Percentiles rank a stretch among this genome's conserved stretches.
phyloP scores from a whole-genome alignment of 805 yeast species.

The Wickerhamiella azymoides region DNA sequence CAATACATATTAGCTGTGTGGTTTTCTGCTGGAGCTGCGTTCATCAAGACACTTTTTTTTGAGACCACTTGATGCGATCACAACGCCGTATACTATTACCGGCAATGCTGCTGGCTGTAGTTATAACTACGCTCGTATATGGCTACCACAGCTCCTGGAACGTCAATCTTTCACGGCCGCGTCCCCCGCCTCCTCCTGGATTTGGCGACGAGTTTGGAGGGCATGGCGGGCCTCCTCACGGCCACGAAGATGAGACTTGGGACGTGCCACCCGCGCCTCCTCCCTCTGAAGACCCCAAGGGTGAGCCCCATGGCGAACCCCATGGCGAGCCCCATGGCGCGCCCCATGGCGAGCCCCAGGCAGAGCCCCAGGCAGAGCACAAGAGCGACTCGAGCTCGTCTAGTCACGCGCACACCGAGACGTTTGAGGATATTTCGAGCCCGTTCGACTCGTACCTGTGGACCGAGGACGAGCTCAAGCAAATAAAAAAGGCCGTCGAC shows the following conservation, averaged over 20 bases:
- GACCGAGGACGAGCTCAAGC: not conserved
- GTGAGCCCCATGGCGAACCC: no score
- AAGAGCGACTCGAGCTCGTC: no score
- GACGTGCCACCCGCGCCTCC: not conserved
- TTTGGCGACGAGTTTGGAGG: not conserved
- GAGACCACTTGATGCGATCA: not conserved
- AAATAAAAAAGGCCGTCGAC: not conserved
- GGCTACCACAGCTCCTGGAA: constrained; percentile 3
- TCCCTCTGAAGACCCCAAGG: no score
- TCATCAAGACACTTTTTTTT: not conserved
- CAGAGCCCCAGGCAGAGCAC: no score
- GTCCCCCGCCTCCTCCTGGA: not conserved
- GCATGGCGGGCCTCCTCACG: not conserved
- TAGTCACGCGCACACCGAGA: not conserved
- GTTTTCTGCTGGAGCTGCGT: not conserved
- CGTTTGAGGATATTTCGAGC: no score
- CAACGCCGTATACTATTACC: not conserved
- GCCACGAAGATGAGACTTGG: not conserved
- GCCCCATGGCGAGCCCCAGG: no score
- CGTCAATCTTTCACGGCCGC: not conserved
- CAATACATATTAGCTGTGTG: no score
- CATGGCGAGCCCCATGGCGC: no score
- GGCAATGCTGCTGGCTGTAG: constrained; percentile 2
- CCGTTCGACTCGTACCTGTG: not conserved
- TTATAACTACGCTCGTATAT: not conserved